Evolutionary conservation across 495 filamentous ascomycete genomes (phyloP).

Genomic region (Staphylotrichum longicolle): DNA sequence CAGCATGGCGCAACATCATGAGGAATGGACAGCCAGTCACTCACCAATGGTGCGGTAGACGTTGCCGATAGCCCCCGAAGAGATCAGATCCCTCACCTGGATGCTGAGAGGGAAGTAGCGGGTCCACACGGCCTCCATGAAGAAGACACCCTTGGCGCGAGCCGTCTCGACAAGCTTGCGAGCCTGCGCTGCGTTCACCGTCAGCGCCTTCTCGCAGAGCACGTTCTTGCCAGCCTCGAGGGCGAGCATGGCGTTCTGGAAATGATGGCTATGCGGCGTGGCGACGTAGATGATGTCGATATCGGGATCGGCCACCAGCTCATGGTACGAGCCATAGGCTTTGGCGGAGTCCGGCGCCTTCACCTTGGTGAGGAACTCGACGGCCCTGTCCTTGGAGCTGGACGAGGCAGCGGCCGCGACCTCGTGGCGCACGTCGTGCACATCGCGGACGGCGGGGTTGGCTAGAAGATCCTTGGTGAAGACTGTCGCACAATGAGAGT

Average conservation of each 20-base stretch:
- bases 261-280: constrained; percentile 94
- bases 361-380: constrained; percentile 66
- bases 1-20: background rate
- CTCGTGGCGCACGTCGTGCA: constrained; percentile 72
- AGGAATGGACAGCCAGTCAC: constrained; percentile 9
- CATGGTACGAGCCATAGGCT: constrained; percentile 77
- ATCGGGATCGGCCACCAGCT: constrained; percentile 70
- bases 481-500: constrained; percentile 38
- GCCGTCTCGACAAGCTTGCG: constrained; percentile 72
- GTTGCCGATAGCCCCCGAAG: constrained; percentile 67
- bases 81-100: constrained; percentile 69
- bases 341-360: constrained; percentile 63
- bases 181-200: constrained; percentile 80
- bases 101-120: constrained; percentile 81
- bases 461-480: constrained; percentile 83
- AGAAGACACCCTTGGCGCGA: constrained; percentile 75
- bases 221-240: constrained; percentile 84
- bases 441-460: constrained; percentile 68
- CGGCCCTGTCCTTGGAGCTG: constrained; percentile 63
- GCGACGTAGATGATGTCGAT: constrained; percentile 91
- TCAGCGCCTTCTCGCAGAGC: constrained; percentile 91
- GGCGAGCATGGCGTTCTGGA: constrained; percentile 81
- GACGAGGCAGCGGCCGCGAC: constrained; percentile 82
- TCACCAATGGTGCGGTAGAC: constrained; percentile 69
- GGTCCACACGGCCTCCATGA: constrained; percentile 98